Base-by-base conservation (phyloP, 1,284 basidiomycete species). In the Malassezia sympodialis region DNA sequence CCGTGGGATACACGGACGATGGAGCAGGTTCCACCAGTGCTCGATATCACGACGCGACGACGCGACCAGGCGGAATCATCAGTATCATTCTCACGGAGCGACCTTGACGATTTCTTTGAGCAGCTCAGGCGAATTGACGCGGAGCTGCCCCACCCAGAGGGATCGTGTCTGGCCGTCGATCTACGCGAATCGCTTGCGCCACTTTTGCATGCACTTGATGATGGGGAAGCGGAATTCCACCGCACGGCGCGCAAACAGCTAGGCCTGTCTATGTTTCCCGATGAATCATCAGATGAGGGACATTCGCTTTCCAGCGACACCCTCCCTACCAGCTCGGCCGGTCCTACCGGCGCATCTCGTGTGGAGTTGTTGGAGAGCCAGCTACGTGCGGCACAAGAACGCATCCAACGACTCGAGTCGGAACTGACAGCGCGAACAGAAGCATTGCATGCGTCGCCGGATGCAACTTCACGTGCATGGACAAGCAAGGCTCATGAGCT, bases 401-500 rank as follows among this genome's bases (percentile, higher is more conserved):
- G 51, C 8, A 39, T 44, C 3, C 17, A 41, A 10, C 32, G 27
- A 2, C 32, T 53, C 10, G 51, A 53, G 26, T 35, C 34, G 15
- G 51, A 53, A 27, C 51, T 53, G 14, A 14, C 21, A 12, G 17
- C 37, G 8, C 52, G 52, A 10, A 26, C 46, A 2, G 39, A 27
- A 4, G 31, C 40, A 11, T 42, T 28, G 45, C n/a, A 2, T 3
- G n/a, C 7, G 19, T 15, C 11, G 12, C 43, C 10, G 11, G 27
- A 84, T 83, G 40, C 4, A 11, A 3, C 41, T 27, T n/a, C 1
- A 14, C 41, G 12, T 8, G 41, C 41, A 7, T 43, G 41, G 24
- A 17, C n/a, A 6, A 21, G 2, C 14, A 28, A 43, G 15, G 41
- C 24, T 1, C 24, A 4, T 12, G 43, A 6, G 41, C 85, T 87